A percentile compares a stretch with the other conserved stretches of the same genome.
Evolutionary conservation across 371 early-diverging fungal genomes (phyloP).

Genomic region (Mucor lusitanicus): DNA sequence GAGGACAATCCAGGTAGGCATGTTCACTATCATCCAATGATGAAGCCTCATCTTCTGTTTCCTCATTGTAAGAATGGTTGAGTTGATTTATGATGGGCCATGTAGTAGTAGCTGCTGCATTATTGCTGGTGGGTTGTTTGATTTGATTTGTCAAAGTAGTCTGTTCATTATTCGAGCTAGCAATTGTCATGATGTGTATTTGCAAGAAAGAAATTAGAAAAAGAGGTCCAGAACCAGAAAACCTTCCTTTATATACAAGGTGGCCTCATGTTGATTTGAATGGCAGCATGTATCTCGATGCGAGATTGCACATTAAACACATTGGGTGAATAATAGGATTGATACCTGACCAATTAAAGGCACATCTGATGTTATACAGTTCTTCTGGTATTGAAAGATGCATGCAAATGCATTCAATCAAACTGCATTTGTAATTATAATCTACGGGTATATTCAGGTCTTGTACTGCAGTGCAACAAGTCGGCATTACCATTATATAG

Average conservation of each 20-base stretch:
- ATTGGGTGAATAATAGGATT: neutral
- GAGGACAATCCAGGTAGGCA: neutral
- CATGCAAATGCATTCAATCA: neutral
- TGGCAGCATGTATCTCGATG: neutral
- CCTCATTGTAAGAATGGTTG: neutral
- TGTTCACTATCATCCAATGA: neutral
- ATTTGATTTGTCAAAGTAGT: neutral
- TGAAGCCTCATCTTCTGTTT: neutral
- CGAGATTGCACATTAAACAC: neutral
- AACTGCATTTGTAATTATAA: neutral
- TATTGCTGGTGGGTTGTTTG: neutral
- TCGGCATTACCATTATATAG: no score
- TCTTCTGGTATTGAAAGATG: neutral
- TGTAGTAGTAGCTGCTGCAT: neutral
- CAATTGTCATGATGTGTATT: neutral
- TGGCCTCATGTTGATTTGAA: neutral
- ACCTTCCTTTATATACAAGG: neutral
- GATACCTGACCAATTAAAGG: neutral
- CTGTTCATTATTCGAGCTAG: neutral
- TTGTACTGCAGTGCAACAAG: no score
- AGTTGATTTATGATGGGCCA: neutral
- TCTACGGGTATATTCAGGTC: no score
- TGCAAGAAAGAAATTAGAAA: neutral
- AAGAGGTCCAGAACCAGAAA: neutral
- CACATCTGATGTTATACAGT: neutral